Base-by-base conservation (phyloP, 306 rosid genomes). In the Astragalus glycyphyllos region DNA sequence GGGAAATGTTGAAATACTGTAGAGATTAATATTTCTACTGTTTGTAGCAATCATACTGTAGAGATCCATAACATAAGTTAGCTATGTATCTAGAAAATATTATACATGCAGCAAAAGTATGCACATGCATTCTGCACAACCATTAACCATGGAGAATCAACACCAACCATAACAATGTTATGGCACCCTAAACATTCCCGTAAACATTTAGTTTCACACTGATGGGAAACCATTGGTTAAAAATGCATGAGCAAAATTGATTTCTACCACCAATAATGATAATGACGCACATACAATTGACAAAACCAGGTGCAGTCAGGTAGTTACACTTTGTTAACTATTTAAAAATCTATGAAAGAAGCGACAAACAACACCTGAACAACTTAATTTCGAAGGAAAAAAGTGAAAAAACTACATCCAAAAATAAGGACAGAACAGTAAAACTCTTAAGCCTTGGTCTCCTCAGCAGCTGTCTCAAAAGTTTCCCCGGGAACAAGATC, bases 401-500 rank as follows among this genome's bases (percentile, higher is more conserved):
- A 64, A 65, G 38, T 0, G 38, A 35, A 35, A 53, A 38, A 2
- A 20, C 42, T 31, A 54, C 16, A 67, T 14, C 26, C 20, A 48
- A 54, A 45, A 72, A 63, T 69, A 60, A 73, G 7, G 74, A 82
- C 75, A 37, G 74, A 85, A 84, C 74, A 71, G 77, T 62, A 72
- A 55, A 65, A 44, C 37, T 54, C 73, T 65, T 81, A 88, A 63
- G 71, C 16, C 81, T 54, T 62, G 1, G 72, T 54, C 72, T 87
- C 96, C 76, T 87, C 95, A 0, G 98, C 95, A 46, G 89, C 95
- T 45, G 88, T 83, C 82, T 89, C 96, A 71, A 89, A 89, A 58
- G 89, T 86, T 87, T 89, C 82, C 23, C 95, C 92, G 2, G 87
- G 81, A 1, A 92, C 96, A 58, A 92, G 98, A 6, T 90, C 91